Evolutionary conservation across 805 yeast species (phyloP).

Genomic region (Ogataea populi-albae): DNA sequence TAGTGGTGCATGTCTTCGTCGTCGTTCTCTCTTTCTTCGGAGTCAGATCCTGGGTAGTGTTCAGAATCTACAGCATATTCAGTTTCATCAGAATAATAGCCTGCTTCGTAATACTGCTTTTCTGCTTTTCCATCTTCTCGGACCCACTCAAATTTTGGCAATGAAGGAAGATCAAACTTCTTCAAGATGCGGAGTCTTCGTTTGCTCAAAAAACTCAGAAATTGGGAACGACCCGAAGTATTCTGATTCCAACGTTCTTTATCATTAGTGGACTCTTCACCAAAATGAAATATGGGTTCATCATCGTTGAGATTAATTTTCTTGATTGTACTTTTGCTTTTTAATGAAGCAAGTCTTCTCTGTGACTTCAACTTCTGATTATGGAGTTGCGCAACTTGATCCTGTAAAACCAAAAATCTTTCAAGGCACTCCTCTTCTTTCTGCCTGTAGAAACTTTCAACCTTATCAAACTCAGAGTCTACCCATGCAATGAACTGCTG

Average conservation of each 20-base stretch:
- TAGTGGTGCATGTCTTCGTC: not conserved
- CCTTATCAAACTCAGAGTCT: conserved; percentile 55
- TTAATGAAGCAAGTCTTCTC: no score
- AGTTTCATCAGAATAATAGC: conserved; percentile 25
- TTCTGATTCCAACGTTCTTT: no score
- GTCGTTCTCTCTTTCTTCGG: conserved; percentile 1
- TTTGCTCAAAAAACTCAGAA: conserved; percentile 23
- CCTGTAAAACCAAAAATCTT: conserved; percentile 60
- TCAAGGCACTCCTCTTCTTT: conserved; percentile 60
- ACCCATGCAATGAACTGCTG: conserved; percentile 64
- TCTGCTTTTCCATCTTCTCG: conserved; percentile 28
- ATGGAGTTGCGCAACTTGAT: conserved; percentile 61
- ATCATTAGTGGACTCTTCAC: conserved; percentile 15
- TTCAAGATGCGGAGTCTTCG: conserved; percentile 29
- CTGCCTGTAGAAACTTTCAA: conserved; percentile 57
- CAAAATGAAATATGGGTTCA: no score
- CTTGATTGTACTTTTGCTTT: no score
- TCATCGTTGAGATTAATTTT: no score
- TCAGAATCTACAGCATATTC: conserved; percentile 12
- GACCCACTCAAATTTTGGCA: conserved; percentile 38
- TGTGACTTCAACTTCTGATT: conserved; percentile 44
- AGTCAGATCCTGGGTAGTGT: not conserved
- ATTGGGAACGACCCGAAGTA: conserved; percentile 17
- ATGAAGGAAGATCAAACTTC: conserved; percentile 41
- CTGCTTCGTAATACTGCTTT: conserved; percentile 36